Evolutionary conservation across 1,139 yeast genomes (phyloP).

Genomic region (Nadsonia starkeyi-henricii): DNA sequence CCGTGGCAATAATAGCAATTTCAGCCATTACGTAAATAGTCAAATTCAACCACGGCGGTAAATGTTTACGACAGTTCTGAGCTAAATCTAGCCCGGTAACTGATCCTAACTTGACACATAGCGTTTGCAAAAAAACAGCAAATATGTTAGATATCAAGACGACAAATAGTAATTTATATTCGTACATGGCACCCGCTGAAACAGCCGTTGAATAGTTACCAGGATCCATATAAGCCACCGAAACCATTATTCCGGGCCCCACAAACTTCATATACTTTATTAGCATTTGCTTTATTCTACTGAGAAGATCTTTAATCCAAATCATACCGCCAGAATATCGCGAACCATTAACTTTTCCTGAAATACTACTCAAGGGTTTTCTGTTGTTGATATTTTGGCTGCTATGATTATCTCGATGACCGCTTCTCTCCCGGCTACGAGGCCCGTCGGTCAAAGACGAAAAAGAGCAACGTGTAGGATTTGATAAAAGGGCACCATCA

Average conservation of each 20-base stretch:
- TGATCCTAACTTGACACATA: constrained; percentile 64
- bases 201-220: constrained; percentile 77
- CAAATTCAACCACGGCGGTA: constrained; percentile 48
- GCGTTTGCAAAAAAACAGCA: constrained; percentile 59
- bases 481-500: not conserved
- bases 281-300: constrained; percentile 14
- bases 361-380: no score
- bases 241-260: constrained; percentile 69
- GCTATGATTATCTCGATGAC: no score
- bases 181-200: constrained; percentile 59
- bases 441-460: no score
- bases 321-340: not conserved
- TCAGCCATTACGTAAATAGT: constrained; percentile 58
- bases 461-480: no score
- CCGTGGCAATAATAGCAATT: constrained; percentile 70
- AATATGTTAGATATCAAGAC: constrained; percentile 53
- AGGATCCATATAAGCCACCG: constrained; percentile 76
- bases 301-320: not conserved
- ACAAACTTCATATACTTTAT: constrained; percentile 44
- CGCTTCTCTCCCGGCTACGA: no score
- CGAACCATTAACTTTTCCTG: no score
- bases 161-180: constrained; percentile 50
- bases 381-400: no score
- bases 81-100: constrained; percentile 73
- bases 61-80: constrained; percentile 45